These are phyloP conservation scores for Aspergillus sp. DNA, from an alignment of 2,329 filamentous ascomycete species.

Conservation along the genomic window DNA sequence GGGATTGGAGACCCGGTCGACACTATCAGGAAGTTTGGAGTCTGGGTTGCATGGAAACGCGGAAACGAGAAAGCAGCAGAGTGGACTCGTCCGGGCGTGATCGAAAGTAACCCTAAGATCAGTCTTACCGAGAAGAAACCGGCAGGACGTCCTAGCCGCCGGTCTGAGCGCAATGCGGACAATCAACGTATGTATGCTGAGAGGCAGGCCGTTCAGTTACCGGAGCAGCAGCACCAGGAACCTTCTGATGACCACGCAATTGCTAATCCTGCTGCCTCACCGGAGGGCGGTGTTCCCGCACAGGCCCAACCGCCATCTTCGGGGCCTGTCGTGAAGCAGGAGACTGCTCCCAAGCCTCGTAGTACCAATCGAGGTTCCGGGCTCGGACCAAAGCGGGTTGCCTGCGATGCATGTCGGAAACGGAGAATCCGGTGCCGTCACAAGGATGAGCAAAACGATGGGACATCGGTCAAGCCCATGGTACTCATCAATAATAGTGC, in stretches of 20 bases:
- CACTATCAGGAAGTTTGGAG: slow-evolving; percentile 52
- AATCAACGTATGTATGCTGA: slow-evolving; percentile 36
- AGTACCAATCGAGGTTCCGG: slow-evolving; percentile 52
- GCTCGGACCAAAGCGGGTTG: slow-evolving; percentile 52
- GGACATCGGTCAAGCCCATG: slow-evolving; percentile 20
- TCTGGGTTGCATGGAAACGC: slow-evolving; percentile 63
- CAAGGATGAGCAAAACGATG: slow-evolving; percentile 46
- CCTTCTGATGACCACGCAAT: slow-evolving; percentile 9
- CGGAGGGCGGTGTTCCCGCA: slow-evolving; percentile 18
- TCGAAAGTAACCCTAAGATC: slow-evolving; percentile 44
- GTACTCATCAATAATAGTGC: slow-evolving; percentile 15
- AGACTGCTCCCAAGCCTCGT: slow-evolving; percentile 26
- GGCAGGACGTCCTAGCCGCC: slow-evolving; percentile 49
- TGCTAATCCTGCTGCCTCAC: slow-evolving; percentile 14
- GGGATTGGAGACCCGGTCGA: slow-evolving; percentile 55
- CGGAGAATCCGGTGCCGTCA: slow-evolving; percentile 58
- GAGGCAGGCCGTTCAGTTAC: slow-evolving; percentile 30
- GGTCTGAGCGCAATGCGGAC: slow-evolving; percentile 48
- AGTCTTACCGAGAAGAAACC: slow-evolving; percentile 49
- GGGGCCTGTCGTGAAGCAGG: slow-evolving; percentile 20
- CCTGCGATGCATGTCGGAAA: slow-evolving; percentile 57
- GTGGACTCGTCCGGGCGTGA: slow-evolving; percentile 55
- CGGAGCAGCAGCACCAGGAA: slow-evolving; percentile 18
- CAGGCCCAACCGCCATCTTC: slow-evolving; percentile 12
- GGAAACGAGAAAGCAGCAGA: slow-evolving; percentile 56